Evolutionary conservation across 75 land plant genomes (phyloP).

Genomic region (Ceratopteris richardii): DNA sequence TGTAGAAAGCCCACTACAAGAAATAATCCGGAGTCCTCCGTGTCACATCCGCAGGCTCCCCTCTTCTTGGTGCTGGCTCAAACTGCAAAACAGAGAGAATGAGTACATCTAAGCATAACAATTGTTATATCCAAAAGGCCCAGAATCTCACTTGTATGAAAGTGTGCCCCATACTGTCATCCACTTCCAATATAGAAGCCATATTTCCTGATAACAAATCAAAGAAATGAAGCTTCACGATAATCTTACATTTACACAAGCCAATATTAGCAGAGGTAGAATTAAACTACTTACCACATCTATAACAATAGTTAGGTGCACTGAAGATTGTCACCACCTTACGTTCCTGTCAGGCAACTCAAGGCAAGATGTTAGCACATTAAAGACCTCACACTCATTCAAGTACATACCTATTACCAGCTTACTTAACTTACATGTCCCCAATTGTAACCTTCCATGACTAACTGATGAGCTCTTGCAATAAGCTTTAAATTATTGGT

Average conservation of each 20-base stretch:
- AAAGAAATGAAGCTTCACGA: background rate
- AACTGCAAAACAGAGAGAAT: conserved; percentile 45
- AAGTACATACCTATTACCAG: background rate
- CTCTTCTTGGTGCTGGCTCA: conserved; percentile 73
- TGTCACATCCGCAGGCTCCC: conserved; percentile 64
- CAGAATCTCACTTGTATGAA: conserved; percentile 67
- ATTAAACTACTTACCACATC: conserved; percentile 53
- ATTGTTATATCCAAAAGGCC: background rate
- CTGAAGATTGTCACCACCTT: conserved; percentile 96
- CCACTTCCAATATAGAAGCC: conserved; percentile 94
- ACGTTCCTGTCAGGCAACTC: conserved; percentile 55
- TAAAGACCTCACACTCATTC: no score
- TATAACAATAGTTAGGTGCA: conserved; percentile 93
- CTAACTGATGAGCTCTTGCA: conserved; percentile 89
- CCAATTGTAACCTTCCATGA: conserved; percentile 98
- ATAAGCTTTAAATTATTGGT: conserved; percentile 84
- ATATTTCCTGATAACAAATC: conserved; percentile 54
- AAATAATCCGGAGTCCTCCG: conserved; percentile 69
- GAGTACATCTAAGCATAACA: background rate
- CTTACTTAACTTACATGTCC: conserved; percentile 56
- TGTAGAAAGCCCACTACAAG: conserved; percentile 21
- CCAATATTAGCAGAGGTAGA: background rate
- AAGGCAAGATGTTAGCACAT: background rate
- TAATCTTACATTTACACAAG: background rate
- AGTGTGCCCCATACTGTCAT: conserved; percentile 87